Base-by-base conservation (phyloP, 805 yeast species). In the Sungouiozyma intestinalis region DNA sequence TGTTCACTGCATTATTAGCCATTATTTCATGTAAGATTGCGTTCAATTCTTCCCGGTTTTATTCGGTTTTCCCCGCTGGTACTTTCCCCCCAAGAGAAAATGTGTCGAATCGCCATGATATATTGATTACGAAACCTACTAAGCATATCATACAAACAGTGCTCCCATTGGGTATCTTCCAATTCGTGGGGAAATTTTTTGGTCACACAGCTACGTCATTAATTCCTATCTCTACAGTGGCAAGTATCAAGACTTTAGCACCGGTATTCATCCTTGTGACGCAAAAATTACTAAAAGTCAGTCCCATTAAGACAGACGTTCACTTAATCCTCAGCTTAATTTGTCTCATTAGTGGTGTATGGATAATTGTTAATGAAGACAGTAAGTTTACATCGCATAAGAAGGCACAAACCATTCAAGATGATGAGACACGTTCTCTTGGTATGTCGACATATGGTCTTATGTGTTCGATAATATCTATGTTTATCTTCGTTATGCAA, bases 401-500 rank as follows among this genome's bases (percentile, higher is more conserved):
- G 29, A 24, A 24, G 6, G 6, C 11, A 24, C 29, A 24, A 24
- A 24, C 6, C 9, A 6, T 11, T 24, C 16, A 41, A 32, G 9
- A 36, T n/a, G 27, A 36, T n/a, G 29, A 16, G 14, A 36, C 15
- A 16, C 16, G 32, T 18, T 27, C 38, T 19, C 32, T 41, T 27
- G 48, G 42, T 7, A 48, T 41, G 37, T 53, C 58, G 3, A 43
- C 54, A 2, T 18, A 56, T 67, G 95, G 96, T 4, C 62, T 85
- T n/a, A 24, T 73, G 2, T 81, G 73, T 54, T 90, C 95, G 11
- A 63, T 80, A 8, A 45, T 76, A 24, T 77, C 92, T 3, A 73
- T 88, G 39, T 58, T 82, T 6, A 76, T 85, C 16, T 86, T 87
- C 66, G 94, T 90, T 4, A 74, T 79, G 2, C 95, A 86, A 55